These are phyloP conservation scores for Exobasidium rhododendri DNA, from an alignment of 1,284 basidiomycete genomes.

Conservation along the genomic window DNA sequence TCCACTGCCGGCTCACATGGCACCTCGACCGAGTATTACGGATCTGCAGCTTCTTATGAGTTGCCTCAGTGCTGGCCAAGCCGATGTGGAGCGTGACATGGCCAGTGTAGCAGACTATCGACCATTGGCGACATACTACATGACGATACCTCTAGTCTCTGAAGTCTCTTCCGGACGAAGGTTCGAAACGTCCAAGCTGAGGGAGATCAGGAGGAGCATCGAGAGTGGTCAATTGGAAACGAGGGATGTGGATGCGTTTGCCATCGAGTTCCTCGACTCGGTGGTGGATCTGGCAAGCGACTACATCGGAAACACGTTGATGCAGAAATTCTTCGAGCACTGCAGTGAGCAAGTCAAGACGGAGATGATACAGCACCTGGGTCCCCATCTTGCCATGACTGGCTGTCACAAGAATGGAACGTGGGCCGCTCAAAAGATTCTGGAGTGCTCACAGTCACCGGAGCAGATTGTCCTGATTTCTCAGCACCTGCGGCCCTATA, in stretches of 20 bases:
- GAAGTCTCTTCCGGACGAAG: constrained; percentile 53
- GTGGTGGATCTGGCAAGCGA: constrained; percentile 85
- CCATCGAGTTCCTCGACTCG: constrained; percentile 79
- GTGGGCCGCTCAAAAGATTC: constrained; percentile 95
- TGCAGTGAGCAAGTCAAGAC: constrained; percentile 74
- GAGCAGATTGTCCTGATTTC: constrained; percentile 83
- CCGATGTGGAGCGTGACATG: constrained; percentile 23
- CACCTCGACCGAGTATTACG: constrained; percentile 50
- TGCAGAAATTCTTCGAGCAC: constrained; percentile 94
- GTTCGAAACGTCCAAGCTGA: constrained; percentile 82
- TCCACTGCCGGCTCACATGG: constrained; percentile 48
- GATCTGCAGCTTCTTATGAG: constrained; percentile 93
- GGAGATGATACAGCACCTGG: constrained; percentile 87
- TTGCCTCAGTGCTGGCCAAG: constrained; percentile 71
- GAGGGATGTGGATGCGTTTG: constrained; percentile 87
- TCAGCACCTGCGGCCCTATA: constrained; percentile 81
- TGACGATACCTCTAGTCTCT: constrained; percentile 41
- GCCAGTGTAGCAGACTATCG: constrained; percentile 65
- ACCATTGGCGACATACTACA: constrained; percentile 59
- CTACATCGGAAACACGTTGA: constrained; percentile 96
- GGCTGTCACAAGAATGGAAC: constrained; percentile 99
- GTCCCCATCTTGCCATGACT: constrained; percentile 91
- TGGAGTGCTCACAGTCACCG: constrained; percentile 77
- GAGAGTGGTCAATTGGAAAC: constrained; percentile 74
- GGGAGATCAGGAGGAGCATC: constrained; percentile 86